Evolutionary conservation across 2,329 filamentous ascomycete genomes (phyloP), one percentile per base, ranked within the genome.

Genomic region (Nectriaceae sp.): DNA sequence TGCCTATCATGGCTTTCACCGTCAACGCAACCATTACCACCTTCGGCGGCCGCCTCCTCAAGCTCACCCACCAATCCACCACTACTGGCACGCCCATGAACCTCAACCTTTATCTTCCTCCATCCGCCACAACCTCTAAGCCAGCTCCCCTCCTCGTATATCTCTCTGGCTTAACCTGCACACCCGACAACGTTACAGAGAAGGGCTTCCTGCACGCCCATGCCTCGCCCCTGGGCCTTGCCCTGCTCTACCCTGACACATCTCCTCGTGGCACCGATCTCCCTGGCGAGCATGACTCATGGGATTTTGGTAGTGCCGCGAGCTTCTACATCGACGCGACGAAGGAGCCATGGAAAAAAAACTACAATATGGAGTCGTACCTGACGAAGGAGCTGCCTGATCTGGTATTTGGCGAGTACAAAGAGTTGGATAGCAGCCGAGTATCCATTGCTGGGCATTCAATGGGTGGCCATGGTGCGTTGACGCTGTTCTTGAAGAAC

Each of bases 321-420:
- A 90, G 90, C 46, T 99, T 99, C 79, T 99, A 99, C 77, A 75
- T 99, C 59, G 87, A 99, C 69, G 91, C 93, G 10, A 89, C 85
- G 4, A 78, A 76, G 56, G 79, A 82, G 22, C 90, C 91, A 10
- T 99, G 85, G 77, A 75, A 75, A 50, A 75, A 77, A 45, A 83
- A 90, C 67, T 99, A 99, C 79, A 87, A 86, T 61, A 99, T 99
- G 94, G 91, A 97, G 77, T 84, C 80, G 54, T 99, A 99, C 76
- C 80, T 99, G 58, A 86, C 88, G n/a, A 71, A 81, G 45, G 94
- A 99, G 73, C 84, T 99, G n/a, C 93, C 92, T 1, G 74, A 78
- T 15, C 76, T 85, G 1, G 79, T 97, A 20, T 95, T 92, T 70
- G 70, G 71, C 22, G 78, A 82, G 21, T 96, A 91, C 72, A 76